Evolutionary conservation across 2,329 filamentous ascomycete species (phyloP).

Genomic region (Xylaria sp.): DNA sequence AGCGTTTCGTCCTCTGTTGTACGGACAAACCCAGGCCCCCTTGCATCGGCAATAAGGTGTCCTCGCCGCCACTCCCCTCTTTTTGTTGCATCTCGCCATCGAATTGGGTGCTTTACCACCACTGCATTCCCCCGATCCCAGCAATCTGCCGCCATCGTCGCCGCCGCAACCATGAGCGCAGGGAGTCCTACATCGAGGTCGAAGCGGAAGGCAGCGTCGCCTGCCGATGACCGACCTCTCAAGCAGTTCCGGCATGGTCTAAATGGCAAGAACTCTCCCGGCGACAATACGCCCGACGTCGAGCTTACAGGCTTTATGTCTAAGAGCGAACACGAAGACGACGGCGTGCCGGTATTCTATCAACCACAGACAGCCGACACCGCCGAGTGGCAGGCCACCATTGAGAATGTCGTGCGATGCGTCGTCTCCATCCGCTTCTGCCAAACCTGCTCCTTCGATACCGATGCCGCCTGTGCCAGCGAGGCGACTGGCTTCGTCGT

Average conservation of each 20-base stretch:
- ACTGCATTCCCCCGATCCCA: slow-evolving; percentile 13
- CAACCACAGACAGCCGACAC: slow-evolving; percentile 64
- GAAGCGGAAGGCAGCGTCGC: slow-evolving; percentile 64
- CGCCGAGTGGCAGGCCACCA: slow-evolving; percentile 93
- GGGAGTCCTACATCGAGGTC: slow-evolving; percentile 55
- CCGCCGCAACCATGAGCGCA: slow-evolving; percentile 56
- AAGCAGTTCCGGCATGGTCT: slow-evolving; percentile 56
- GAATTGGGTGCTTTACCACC: slow-evolving; percentile 1
- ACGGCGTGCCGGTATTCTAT: slow-evolving; percentile 55
- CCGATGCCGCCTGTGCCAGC: slow-evolving; percentile 91
- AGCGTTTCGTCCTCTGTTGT: slow-evolving; percentile 28
- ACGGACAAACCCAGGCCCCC: slow-evolving; percentile 24
- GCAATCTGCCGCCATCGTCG: slow-evolving; percentile 5
- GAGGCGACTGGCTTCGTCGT: slow-evolving; percentile 99
- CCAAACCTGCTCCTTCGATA: slow-evolving; percentile 97
- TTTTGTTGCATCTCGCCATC: slow-evolving; percentile 8
- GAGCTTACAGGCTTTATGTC: slow-evolving; percentile 46
- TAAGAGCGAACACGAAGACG: slow-evolving; percentile 56
- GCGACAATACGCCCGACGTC: slow-evolving; percentile 61
- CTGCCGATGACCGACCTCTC: slow-evolving; percentile 55
- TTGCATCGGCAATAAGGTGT: slow-evolving; percentile 1
- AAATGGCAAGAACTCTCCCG: slow-evolving; percentile 62
- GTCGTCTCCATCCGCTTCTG: slow-evolving; percentile 99
- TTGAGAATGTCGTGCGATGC: slow-evolving; percentile 91
- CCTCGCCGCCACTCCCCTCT: not conserved